Conservation (phyloP, 805 yeast genomes). For the Suhomyces emberorum region DNA sequence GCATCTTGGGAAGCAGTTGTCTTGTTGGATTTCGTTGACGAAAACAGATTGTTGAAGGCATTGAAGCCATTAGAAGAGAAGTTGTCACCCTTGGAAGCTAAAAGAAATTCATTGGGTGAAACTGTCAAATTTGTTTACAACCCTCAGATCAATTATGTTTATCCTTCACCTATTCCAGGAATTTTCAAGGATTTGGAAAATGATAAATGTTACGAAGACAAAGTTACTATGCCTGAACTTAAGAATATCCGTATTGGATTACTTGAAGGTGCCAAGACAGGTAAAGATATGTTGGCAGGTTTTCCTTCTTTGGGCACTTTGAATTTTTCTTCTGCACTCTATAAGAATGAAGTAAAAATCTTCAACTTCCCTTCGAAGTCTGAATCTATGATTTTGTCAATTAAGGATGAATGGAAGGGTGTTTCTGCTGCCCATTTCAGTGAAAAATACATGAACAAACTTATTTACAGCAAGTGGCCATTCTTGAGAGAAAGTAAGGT, state of each 20-base stretch:
- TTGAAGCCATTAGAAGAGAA: conserved; percentile 62
- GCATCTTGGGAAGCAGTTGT: conserved; percentile 99
- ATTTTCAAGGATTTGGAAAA: conserved; percentile 74
- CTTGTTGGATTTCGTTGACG: conserved; percentile 86
- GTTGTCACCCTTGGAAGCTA: conserved; percentile 65
- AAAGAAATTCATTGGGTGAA: conserved; percentile 71
- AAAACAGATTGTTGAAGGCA: conserved; percentile 65
- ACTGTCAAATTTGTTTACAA: conserved; percentile 69
- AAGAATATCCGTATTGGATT: conserved; percentile 52
- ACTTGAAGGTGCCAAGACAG: conserved; percentile 61
- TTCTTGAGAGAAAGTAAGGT: conserved; percentile 77
- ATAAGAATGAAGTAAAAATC: conserved; percentile 62
- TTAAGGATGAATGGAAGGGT: conserved; percentile 55
- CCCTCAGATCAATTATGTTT: conserved; percentile 67
- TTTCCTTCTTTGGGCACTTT: conserved; percentile 82
- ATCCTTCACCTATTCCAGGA: conserved; percentile 73
- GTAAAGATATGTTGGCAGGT: conserved; percentile 76
- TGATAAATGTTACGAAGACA: conserved; percentile 70
- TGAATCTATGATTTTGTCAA: conserved; percentile 69
- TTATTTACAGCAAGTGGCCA: conserved; percentile 88
- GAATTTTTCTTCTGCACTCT: conserved; percentile 54
- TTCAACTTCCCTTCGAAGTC: conserved; percentile 85
- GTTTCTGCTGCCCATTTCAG: conserved; percentile 63
- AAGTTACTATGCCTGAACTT: conserved; percentile 50
- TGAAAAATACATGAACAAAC: conserved; percentile 54